A percentile compares a stretch with the other conserved stretches of the same genome.
These are phyloP conservation scores for Posidonia australis DNA, from an alignment of 106 monocot genomes.

Conservation along the genomic window DNA sequence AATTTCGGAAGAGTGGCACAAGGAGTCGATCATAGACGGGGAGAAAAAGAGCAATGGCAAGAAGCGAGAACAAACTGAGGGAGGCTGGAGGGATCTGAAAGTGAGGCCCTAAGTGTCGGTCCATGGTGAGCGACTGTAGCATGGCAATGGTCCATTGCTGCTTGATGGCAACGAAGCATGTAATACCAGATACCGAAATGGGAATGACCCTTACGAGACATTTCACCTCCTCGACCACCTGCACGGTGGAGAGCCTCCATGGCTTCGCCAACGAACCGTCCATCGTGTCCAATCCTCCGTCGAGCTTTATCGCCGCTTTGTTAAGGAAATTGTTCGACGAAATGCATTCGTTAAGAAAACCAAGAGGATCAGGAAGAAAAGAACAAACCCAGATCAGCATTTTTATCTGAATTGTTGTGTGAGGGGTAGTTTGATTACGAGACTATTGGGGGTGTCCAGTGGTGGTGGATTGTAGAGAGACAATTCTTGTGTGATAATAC, in stretches of 20 bases:
- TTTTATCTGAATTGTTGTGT: conserved; percentile 22
- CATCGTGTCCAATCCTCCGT: not conserved
- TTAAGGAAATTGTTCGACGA: conserved; percentile 30
- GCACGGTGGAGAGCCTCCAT: conserved; percentile 16
- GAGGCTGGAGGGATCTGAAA: conserved; percentile 40
- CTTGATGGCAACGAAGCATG: conserved; percentile 11
- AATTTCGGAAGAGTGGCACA: conserved; percentile 15
- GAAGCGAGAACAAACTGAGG: conserved; percentile 20
- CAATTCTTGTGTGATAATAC: too few relatives aligned
- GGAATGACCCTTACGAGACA: conserved; percentile 29
- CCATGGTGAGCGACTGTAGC: conserved; percentile 23
- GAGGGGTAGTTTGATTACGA: conserved; percentile 5
- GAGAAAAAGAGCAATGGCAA: conserved; percentile 25
- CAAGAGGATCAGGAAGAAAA: not conserved
- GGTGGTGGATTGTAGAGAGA: conserved; percentile 13
- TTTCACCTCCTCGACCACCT: conserved; percentile 26
- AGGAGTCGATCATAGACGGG: conserved; percentile 35
- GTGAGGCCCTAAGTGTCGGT: conserved; percentile 21
- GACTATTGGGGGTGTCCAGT: not conserved
- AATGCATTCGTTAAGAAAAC: not conserved
- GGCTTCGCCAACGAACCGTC: not conserved
- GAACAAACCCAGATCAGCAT: not conserved
- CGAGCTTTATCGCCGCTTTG: conserved; percentile 60
- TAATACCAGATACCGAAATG: conserved; percentile 28
- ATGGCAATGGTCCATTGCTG: conserved; percentile 24